Percentiles rank a stretch among this genome's conserved stretches.
Evolutionary conservation across 129 eudicot genomes (phyloP).

Genomic region (Sambucus nigra): DNA sequence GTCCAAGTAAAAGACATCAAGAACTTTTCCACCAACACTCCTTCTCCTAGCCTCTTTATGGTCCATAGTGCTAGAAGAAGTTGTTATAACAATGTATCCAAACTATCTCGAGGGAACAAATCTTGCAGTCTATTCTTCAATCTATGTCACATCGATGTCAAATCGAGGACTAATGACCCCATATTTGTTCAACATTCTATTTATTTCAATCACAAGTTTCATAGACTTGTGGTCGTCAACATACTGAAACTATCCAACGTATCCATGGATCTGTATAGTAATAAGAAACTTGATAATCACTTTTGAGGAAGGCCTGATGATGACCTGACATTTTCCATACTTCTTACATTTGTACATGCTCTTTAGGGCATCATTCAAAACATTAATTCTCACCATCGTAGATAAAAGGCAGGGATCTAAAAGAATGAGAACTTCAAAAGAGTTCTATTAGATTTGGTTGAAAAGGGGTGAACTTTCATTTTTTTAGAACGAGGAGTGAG

Average conservation of each 20-base stretch:
- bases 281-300: constrained; percentile 57
- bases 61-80: constrained; percentile 72
- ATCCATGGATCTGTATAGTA: constrained; percentile 66
- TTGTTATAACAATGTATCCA: constrained; percentile 60
- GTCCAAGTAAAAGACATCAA: constrained; percentile 51
- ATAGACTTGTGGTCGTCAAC: constrained; percentile 72
- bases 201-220: constrained; percentile 54
- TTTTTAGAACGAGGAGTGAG: no score
- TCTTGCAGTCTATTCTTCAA: constrained; percentile 66
- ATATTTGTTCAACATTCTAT: constrained; percentile 63
- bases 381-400: constrained; percentile 54
- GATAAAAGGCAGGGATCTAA: constrained; percentile 10
- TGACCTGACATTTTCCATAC: constrained; percentile 66
- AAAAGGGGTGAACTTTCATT: no score
- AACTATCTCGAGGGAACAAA: constrained; percentile 76
- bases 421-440: no score
- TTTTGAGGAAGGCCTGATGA: constrained; percentile 65
- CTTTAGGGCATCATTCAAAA: constrained; percentile 59
- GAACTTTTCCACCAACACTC: constrained; percentile 69
- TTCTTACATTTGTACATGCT: constrained; percentile 71
- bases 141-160: constrained; percentile 61
- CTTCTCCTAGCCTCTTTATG: constrained; percentile 66
- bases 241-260: constrained; percentile 61
- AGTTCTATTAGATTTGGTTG: no score
- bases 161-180: constrained; percentile 74